Evolutionary conservation across 768 basidiomycete genomes (phyloP).

Genomic region (Suillus americanus): DNA sequence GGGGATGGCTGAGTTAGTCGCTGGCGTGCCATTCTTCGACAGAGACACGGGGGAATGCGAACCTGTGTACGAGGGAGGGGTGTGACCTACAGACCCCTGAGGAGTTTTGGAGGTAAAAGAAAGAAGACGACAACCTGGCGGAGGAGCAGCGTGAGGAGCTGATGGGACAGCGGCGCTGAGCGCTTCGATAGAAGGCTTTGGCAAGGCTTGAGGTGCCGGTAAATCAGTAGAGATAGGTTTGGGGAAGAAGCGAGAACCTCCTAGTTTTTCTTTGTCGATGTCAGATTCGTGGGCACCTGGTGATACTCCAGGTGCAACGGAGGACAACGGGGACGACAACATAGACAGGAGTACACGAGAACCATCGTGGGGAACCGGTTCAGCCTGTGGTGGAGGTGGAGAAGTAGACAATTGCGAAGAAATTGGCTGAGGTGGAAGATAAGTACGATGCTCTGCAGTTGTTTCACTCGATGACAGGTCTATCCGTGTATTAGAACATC

Average conservation of each 20-base stretch:
- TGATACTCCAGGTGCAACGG: slow-evolving; percentile 8
- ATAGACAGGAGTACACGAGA: slow-evolving; percentile 8
- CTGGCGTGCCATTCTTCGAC: slow-evolving; percentile 20
- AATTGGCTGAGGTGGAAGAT: not conserved
- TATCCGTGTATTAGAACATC: not conserved
- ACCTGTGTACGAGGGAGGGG: slow-evolving; percentile 17
- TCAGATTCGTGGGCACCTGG: slow-evolving; percentile 18
- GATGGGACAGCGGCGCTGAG: slow-evolving; percentile 36
- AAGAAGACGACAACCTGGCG: slow-evolving; percentile 44
- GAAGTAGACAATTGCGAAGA: slow-evolving; percentile 13
- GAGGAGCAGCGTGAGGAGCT: slow-evolving; percentile 37
- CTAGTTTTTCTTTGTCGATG: slow-evolving; percentile 18
- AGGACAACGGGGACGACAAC: slow-evolving; percentile 14
- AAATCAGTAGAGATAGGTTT: slow-evolving; percentile 27
- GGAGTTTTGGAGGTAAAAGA: slow-evolving; percentile 33
- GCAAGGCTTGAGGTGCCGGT: slow-evolving; percentile 14
- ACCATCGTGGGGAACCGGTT: slow-evolving; percentile 6
- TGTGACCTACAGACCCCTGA: slow-evolving; percentile 17
- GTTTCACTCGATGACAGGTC: not conserved
- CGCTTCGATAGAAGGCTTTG: slow-evolving; percentile 37
- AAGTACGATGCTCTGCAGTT: not conserved
- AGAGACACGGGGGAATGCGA: slow-evolving; percentile 25
- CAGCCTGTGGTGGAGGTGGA: slow-evolving; percentile 17
- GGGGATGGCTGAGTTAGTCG: slow-evolving; percentile 1
- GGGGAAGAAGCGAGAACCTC: slow-evolving; percentile 38